Evolutionary conservation across 345 rosid species (phyloP).

Genomic region (Lumnitzera littorea): DNA sequence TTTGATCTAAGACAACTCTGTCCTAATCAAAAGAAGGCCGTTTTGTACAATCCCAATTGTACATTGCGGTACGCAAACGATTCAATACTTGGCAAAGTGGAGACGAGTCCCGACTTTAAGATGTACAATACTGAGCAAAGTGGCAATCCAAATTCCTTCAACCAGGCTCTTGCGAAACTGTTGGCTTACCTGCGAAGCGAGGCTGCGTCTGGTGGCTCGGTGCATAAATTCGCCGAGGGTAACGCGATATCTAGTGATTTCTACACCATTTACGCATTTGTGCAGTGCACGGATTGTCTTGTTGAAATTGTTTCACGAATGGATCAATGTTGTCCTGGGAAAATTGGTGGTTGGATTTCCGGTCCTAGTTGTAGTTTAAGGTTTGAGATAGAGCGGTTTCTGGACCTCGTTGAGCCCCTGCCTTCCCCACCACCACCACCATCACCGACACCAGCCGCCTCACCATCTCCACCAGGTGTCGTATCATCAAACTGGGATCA

Average conservation of each 20-base stretch:
- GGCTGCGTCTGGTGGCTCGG: background rate
- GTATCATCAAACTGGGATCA: background rate
- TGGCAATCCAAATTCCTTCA: background rate
- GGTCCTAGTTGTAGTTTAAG: slow-evolving; percentile 9
- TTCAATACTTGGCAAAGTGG: background rate
- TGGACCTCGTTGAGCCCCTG: background rate
- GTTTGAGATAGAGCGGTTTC: slow-evolving; percentile 1
- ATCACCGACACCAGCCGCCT: background rate
- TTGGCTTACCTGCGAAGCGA: background rate
- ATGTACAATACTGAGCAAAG: background rate
- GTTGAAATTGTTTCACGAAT: background rate
- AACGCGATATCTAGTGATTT: background rate
- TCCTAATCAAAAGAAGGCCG: too few relatives aligned
- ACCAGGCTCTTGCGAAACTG: background rate
- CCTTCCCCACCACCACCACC: background rate
- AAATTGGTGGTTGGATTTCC: background rate
- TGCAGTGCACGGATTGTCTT: slow-evolving; percentile 6
- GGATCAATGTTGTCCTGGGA: background rate
- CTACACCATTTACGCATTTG: background rate
- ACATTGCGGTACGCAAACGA: slow-evolving; percentile 7
- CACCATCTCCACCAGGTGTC: background rate
- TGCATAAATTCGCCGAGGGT: background rate
- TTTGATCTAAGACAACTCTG: too few relatives aligned
- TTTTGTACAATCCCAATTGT: background rate
- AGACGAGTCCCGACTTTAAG: background rate